A percentile compares a stretch with the other conserved stretches of the same genome.
phyloP scores from a whole-genome alignment of 805 yeast species.

The Ogataea kodamae region DNA sequence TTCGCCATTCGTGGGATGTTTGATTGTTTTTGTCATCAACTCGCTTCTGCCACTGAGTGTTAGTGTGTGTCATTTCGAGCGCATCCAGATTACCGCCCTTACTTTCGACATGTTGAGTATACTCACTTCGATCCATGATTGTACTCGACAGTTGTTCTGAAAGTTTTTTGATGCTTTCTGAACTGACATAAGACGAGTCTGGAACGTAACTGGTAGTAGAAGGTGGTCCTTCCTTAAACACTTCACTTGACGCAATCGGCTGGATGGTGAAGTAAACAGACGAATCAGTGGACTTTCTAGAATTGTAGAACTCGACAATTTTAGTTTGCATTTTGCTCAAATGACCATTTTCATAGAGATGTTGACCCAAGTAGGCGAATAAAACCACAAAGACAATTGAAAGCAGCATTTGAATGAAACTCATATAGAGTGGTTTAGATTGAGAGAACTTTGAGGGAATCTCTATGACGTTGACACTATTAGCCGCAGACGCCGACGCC shows the following conservation, averaged over 20 bases:
- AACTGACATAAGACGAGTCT: constrained; percentile 10
- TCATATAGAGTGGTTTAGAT: constrained; percentile 35
- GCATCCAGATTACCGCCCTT: no score
- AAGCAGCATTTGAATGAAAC: constrained; percentile 27
- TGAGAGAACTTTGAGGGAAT: constrained; percentile 50
- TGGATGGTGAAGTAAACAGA: constrained; percentile 34
- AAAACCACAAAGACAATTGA: constrained; percentile 24
- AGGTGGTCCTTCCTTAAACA: constrained; percentile 18
- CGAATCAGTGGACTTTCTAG: constrained; percentile 30
- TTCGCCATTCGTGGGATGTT: no score
- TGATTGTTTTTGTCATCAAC: no score
- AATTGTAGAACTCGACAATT: constrained; percentile 20
- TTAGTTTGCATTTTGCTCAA: constrained; percentile 22
- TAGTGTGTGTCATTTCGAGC: no score
- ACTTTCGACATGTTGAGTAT: no score
- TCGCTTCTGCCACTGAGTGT: no score
- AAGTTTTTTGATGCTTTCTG: no score
- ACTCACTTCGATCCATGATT: no score
- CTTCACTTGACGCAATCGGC: constrained; percentile 26
- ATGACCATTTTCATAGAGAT: constrained; percentile 29
- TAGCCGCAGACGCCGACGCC: constrained; percentile 76
- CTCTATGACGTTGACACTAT: constrained; percentile 59
- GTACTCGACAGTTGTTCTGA: no score
- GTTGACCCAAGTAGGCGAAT: constrained; percentile 28
- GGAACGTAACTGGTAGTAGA: constrained; percentile 21